Base-by-base conservation (phyloP, 2,329 filamentous ascomycete genomes). In the Plectosphaerella plurivora region DNA sequence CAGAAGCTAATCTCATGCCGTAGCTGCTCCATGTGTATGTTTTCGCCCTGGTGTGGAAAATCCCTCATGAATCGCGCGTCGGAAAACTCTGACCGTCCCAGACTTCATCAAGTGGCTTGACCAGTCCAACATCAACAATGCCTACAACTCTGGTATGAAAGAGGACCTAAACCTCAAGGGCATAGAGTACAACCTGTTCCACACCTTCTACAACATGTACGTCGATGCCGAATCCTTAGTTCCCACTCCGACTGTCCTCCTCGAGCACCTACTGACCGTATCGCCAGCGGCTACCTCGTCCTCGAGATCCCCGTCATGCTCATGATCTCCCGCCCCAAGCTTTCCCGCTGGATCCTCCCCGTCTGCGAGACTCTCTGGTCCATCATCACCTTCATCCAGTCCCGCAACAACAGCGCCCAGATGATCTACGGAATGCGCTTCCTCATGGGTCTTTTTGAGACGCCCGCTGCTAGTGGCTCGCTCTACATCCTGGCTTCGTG, bases 61-160 rank as follows among this genome's bases (percentile, higher is more conserved):
- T 4, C 37, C 36, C 12, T 20, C 12, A 20, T 41, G 18, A 28
- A 20, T 28, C 35, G 14, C 9, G 22, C 4, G 7, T 16, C 3
- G 44, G 25, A 25, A 41, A 49, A 41, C 7, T 41, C 47, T 49
- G 36, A 49, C 47, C 24, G 11, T 16, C 9, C 1, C 14, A 49
- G 47, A 49, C 51, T 56, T 46, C 33, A 61, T 68, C 49, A 70
- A 70, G 41, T 68, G 64, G 52, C 66, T 72, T 10, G 69, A 72
- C 48, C 65, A 69, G n/a, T 68, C 64, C 15, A 72, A 71, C 41
- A 63, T 72, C 15, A 63, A 48, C 41, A 76, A 76, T 60, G 74
- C 74, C 6, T 76, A 76, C 57, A 73, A 78, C 10, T 73, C 71
- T 12, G 75, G 74, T 4, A 75, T 76, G 68, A 70, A 69, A 49